Percentiles rank a stretch among this genome's conserved stretches.
Evolutionary conservation across 2,329 filamentous ascomycete species (phyloP).

Genomic region (Trichoderma atrobrunneum): DNA sequence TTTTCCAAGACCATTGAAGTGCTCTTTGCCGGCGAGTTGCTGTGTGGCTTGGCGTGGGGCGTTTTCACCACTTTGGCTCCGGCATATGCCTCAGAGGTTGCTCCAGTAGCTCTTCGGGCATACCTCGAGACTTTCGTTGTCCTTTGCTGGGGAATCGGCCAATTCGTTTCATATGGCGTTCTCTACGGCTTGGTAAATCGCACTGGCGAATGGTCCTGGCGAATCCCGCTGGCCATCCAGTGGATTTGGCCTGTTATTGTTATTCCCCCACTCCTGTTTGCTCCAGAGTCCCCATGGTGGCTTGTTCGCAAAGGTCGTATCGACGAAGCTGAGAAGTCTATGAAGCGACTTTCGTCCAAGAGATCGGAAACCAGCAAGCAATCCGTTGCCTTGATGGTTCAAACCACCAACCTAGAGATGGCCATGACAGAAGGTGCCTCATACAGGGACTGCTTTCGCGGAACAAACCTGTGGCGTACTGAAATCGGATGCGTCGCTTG

Average conservation of each 20-base stretch:
- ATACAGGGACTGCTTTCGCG: not conserved
- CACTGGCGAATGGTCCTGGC: conserved; percentile 42
- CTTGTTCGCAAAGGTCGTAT: conserved; percentile 38
- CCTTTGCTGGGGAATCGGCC: conserved; percentile 47
- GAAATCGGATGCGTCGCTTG: not conserved
- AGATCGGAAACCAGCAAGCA: not conserved
- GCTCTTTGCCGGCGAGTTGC: conserved; percentile 42
- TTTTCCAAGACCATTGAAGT: conserved; percentile 40
- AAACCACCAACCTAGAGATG: not conserved
- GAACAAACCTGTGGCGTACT: not conserved
- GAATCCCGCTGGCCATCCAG: conserved; percentile 34
- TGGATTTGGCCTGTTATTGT: conserved; percentile 25
- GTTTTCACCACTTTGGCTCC: conserved; percentile 44
- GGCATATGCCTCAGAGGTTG: conserved; percentile 46
- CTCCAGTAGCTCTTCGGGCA: conserved; percentile 38
- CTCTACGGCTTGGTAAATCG: conserved; percentile 28
- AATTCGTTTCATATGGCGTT: conserved; percentile 40
- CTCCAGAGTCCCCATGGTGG: conserved; percentile 36
- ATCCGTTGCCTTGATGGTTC: not conserved
- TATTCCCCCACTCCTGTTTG: conserved; percentile 25
- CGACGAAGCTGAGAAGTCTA: conserved; percentile 15
- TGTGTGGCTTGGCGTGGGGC: conserved; percentile 47
- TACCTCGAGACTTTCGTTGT: conserved; percentile 47
- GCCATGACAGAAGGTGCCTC: not conserved
- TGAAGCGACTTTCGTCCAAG: not conserved